phyloP scores from a whole-genome alignment of 257 asterid species.

The Nicotiana tomentosiformis region DNA sequence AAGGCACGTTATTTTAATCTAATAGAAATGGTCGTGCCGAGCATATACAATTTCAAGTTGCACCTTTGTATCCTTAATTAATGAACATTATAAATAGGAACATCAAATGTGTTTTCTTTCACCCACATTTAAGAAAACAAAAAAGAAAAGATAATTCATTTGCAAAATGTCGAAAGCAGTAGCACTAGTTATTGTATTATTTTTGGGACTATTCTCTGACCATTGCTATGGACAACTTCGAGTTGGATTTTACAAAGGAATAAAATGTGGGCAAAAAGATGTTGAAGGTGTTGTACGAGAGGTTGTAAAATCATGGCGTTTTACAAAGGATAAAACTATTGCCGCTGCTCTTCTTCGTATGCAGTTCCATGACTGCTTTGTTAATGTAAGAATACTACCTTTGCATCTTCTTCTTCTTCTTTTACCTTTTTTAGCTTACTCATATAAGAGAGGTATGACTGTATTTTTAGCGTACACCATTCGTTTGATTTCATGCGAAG shows the following conservation, averaged over 20 bases:
- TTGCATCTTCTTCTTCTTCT: not conserved
- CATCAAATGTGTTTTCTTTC: not conserved
- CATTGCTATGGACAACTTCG: slow-evolving; percentile 7
- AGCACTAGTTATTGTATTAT: not conserved
- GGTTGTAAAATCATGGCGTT: slow-evolving; percentile 14
- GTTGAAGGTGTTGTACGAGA: slow-evolving; percentile 30
- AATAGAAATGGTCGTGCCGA: not conserved
- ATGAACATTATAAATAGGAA: not conserved
- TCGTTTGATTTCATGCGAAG: not conserved
- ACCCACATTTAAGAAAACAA: not conserved
- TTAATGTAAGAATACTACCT: slow-evolving; percentile 29
- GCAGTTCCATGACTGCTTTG: slow-evolving; percentile 70
- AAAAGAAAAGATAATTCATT: not conserved
- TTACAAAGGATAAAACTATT: slow-evolving; percentile 22
- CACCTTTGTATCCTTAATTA: not conserved
- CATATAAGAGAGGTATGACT: too few relatives aligned
- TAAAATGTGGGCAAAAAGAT: slow-evolving; percentile 23
- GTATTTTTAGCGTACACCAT: too few relatives aligned
- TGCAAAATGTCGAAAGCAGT: not conserved
- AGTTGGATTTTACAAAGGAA: slow-evolving; percentile 37
- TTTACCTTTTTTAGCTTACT: too few relatives aligned
- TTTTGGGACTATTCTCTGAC: not conserved
- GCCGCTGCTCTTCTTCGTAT: slow-evolving; percentile 50
- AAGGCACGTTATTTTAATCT: not conserved
- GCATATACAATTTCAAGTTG: not conserved